phyloP scores from a whole-genome alignment of 495 filamentous ascomycete genomes.

The Talaromyces wortmannii region DNA sequence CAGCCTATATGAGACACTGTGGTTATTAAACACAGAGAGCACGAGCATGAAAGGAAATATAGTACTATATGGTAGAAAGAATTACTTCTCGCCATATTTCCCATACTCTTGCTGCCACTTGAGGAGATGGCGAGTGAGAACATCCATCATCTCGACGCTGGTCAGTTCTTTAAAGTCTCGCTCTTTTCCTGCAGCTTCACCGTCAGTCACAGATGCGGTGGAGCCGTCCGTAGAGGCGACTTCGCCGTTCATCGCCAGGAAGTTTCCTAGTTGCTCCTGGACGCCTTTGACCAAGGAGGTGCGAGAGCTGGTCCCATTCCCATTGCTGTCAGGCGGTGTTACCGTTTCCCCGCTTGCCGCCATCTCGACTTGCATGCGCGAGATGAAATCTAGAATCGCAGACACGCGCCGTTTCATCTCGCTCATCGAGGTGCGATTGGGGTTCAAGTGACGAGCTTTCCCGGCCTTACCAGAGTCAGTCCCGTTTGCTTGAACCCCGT shows the following conservation, averaged over 20 bases:
- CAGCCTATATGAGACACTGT: not conserved
- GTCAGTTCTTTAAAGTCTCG: slow-evolving; percentile 61
- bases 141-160: slow-evolving; percentile 78
- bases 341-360: slow-evolving; percentile 45
- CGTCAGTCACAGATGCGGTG: slow-evolving; percentile 21
- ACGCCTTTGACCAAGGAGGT: slow-evolving; percentile 21
- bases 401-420: slow-evolving; percentile 86
- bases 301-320: slow-evolving; percentile 17
- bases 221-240: slow-evolving; percentile 7
- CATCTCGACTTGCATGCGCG: slow-evolving; percentile 84
- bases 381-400: slow-evolving; percentile 83
- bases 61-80: not conserved
- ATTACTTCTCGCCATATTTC: slow-evolving; percentile 43
- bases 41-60: not conserved
- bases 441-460: slow-evolving; percentile 50
- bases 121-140: slow-evolving; percentile 64
- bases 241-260: slow-evolving; percentile 19
- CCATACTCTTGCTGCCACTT: slow-evolving; percentile 68
- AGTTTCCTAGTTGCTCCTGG: slow-evolving; percentile 28
- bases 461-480: slow-evolving; percentile 45
- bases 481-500: slow-evolving; percentile 32
- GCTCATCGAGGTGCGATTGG: slow-evolving; percentile 66
- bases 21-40: not conserved
- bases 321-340: slow-evolving; percentile 26
- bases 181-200: slow-evolving; percentile 21